A percentile compares a stretch with the other conserved stretches of the same genome.
Evolutionary conservation across 441 rosid genomes (phyloP).

Genomic region (Croton setiger): DNA sequence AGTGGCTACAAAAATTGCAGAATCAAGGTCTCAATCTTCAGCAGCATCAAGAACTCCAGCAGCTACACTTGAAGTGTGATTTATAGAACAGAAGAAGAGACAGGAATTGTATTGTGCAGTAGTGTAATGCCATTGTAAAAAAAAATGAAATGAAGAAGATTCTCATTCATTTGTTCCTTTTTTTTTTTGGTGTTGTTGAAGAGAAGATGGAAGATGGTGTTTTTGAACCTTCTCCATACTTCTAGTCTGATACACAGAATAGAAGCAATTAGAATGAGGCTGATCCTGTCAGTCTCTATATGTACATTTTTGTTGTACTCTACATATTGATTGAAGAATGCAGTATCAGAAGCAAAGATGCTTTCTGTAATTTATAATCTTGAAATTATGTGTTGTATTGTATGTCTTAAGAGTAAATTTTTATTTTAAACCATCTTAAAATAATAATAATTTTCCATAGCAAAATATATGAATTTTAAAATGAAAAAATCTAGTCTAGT

Average conservation of each 20-base stretch:
- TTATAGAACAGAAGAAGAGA: too few relatives aligned
- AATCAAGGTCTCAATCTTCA: constrained; percentile 38
- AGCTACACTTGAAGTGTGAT: constrained; percentile 27
- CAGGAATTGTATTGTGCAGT: too few relatives aligned
- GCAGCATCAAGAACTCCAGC: constrained; percentile 30
- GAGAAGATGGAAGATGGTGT: constrained; percentile 25
- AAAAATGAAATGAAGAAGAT: constrained; percentile 21
- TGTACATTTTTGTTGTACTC: constrained; percentile 1
- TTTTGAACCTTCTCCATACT: constrained; percentile 27
- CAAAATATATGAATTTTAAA: too few relatives aligned
- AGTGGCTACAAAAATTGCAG: constrained; percentile 59
- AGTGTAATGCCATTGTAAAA: constrained; percentile 5
- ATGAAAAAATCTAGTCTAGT: too few relatives aligned
- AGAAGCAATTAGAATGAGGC: neutral
- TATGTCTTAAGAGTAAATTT: too few relatives aligned
- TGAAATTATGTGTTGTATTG: too few relatives aligned
- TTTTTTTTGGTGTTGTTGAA: too few relatives aligned
- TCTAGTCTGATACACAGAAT: neutral
- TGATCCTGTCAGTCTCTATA: neutral
- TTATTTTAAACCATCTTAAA: too few relatives aligned
- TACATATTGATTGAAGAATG: neutral
- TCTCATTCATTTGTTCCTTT: constrained; percentile 14
- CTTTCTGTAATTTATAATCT: neutral
- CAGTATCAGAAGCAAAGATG: too few relatives aligned
- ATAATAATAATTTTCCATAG: too few relatives aligned